Evolutionary conservation across 768 basidiomycete species (phyloP).

Genomic region (Mycena maculata): DNA sequence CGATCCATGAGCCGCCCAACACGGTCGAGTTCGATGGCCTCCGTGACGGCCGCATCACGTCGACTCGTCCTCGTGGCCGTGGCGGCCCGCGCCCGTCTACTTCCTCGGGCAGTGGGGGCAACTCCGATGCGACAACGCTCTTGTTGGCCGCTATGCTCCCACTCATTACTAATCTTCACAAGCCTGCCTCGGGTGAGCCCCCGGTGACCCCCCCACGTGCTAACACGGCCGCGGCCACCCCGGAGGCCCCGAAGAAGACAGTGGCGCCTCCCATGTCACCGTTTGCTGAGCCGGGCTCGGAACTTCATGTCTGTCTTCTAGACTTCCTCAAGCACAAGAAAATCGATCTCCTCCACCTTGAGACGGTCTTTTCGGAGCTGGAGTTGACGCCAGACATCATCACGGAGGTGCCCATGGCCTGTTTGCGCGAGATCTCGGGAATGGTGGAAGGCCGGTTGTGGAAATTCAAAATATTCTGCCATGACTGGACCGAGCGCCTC

Average conservation of each 20-base stretch:
- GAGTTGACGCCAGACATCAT: constrained; percentile 35
- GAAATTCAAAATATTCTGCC: constrained; percentile 28
- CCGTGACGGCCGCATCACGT: constrained; percentile 19
- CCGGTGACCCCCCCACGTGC: neutral
- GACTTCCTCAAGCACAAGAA: neutral
- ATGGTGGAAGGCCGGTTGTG: constrained; percentile 31
- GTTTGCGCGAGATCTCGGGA: constrained; percentile 30
- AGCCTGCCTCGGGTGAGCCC: neutral
- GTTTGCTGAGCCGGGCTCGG: neutral
- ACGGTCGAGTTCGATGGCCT: constrained; percentile 26
- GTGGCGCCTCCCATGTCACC: neutral
- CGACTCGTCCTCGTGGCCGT: constrained; percentile 24
- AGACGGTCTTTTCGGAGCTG: neutral
- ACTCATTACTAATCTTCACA: neutral
- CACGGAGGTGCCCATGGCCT: constrained; percentile 18
- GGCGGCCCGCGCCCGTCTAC: constrained; percentile 15
- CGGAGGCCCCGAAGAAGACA: neutral
- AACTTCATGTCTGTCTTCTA: neutral
- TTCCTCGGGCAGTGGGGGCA: no score
- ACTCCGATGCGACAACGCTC: neutral
- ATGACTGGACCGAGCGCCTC: constrained; percentile 27
- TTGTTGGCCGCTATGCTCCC: constrained; percentile 2
- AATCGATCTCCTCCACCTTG: neutral
- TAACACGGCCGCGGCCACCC: neutral
- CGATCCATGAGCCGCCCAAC: constrained; percentile 28